Evolutionary conservation across 306 rosid genomes (phyloP).

Genomic region (Dalbergia cochinchinensis): DNA sequence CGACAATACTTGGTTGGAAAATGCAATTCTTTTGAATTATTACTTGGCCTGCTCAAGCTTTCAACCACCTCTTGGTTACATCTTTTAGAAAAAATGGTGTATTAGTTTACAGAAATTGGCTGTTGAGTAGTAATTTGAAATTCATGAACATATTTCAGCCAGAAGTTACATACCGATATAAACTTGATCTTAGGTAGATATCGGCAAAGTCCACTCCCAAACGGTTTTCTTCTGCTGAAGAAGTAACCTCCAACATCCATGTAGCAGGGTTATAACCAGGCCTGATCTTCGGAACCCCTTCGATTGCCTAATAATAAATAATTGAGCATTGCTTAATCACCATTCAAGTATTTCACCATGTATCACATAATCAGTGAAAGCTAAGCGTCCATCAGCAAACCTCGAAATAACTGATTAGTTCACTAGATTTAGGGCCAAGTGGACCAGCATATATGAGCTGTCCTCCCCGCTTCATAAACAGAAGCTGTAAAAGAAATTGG

Average conservation of each 20-base stretch:
- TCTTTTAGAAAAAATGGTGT: constrained; percentile 55
- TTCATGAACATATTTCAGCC: constrained; percentile 8
- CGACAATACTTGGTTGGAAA: constrained; percentile 87
- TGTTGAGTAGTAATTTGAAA: constrained; percentile 24
- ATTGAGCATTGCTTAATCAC: constrained; percentile 33
- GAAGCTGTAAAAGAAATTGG: constrained; percentile 69
- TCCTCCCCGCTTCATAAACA: constrained; percentile 98
- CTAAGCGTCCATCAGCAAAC: constrained; percentile 55
- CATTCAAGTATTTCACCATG: constrained; percentile 39
- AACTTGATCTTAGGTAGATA: constrained; percentile 77
- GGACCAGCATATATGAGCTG: constrained; percentile 99
- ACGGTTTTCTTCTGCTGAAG: constrained; percentile 82
- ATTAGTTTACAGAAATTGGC: constrained; percentile 41
- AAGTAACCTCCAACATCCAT: constrained; percentile 97
- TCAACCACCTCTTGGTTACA: constrained; percentile 78
- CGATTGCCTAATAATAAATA: constrained; percentile 69
- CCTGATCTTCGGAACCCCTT: constrained; percentile 82
- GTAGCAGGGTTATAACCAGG: constrained; percentile 93
- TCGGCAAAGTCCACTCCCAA: constrained; percentile 92
- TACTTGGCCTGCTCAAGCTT: constrained; percentile 74
- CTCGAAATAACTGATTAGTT: constrained; percentile 89
- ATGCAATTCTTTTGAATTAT: constrained; percentile 74
- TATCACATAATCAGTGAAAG: constrained; percentile 31
- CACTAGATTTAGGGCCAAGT: constrained; percentile 89
- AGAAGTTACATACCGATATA: constrained; percentile 75